phyloP scores from a whole-genome alignment of 768 basidiomycete species.

The Suillus subluteus region DNA sequence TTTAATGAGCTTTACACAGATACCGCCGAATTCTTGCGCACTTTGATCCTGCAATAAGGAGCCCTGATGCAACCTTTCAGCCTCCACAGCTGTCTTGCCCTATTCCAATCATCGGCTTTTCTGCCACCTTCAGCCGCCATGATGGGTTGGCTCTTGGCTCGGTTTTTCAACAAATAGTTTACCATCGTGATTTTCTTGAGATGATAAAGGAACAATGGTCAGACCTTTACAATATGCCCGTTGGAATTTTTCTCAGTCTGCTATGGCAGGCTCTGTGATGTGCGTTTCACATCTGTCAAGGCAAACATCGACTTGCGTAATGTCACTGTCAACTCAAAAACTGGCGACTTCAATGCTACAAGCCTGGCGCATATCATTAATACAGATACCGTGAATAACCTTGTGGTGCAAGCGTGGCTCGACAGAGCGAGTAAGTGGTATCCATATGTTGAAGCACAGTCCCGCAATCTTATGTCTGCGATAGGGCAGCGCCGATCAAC shows the following conservation, averaged over 20 bases:
- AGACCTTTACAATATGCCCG: constrained; percentile 5
- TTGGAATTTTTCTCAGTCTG: constrained; percentile 7
- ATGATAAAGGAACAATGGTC: constrained; percentile 95
- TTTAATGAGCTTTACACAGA: constrained; percentile 38
- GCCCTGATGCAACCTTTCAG: constrained; percentile 49
- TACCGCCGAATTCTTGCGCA: constrained; percentile 85
- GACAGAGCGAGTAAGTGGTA: constrained; percentile 72
- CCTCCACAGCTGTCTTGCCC: constrained; percentile 44
- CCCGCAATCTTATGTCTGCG: constrained; percentile 7
- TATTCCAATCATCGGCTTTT: constrained; percentile 91
- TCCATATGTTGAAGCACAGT: constrained; percentile 8
- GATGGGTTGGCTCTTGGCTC: constrained; percentile 88
- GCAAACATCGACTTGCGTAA: constrained; percentile 70
- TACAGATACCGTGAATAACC: constrained; percentile 71
- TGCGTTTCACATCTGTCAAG: constrained; percentile 82
- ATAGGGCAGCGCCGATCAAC: constrained; percentile 77
- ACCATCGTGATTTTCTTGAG: constrained; percentile 86
- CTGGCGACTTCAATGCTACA: constrained; percentile 82
- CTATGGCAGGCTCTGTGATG: constrained; percentile 71
- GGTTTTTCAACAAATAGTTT: constrained; percentile 90
- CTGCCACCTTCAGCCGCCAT: constrained; percentile 92
- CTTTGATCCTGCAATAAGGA: constrained; percentile 71
- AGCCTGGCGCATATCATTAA: constrained; percentile 85
- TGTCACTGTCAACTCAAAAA: constrained; percentile 65
- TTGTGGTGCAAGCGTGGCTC: constrained; percentile 84